Base-by-base conservation (phyloP, 768 basidiomycete genomes). In the Auricularia sp. region DNA sequence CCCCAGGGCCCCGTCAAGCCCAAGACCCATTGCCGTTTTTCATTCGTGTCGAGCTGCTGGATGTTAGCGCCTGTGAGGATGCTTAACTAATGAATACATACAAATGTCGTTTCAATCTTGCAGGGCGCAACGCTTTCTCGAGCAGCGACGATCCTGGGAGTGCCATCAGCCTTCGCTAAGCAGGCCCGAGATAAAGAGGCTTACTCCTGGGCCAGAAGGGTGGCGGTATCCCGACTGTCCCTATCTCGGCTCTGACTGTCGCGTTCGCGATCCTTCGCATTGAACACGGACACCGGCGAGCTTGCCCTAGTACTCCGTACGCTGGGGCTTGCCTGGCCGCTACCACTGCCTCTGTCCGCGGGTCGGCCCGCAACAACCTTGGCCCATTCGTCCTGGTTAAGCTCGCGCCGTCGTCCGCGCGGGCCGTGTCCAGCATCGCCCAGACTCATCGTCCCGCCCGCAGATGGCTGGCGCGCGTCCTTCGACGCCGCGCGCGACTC, bases 1-100 rank as follows among this genome's bases (percentile, higher is more conserved):
- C 90, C 92, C 94, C 94, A 95, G 2, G 93, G 94, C 2, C 92
- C 92, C 67, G 92, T 86, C 54, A 98, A 77, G 3, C 92, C 90
- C 59, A 97, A 80, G 1, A 92, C 94, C 69, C 92, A 91, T 14
- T 85, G 88, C 10, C 92, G 85, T 14, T 42, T 42, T 69, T 76
- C 75, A 13, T 71, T 71, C 37, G 78, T 66, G 65, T 79, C 77
- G 63, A 78, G 73, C 78, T 80, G 3, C 16, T 13, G 7, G 21
- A 6, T 21, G 16, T 36, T 13, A 37, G 56, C 54, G 24, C n/a
- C 37, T 62, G 39, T 14, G 36, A 62, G 18, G 62, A 3, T 34
- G 8, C 3, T 21, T 3, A n/a, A 21, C 24, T 2, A 37, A 42
- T 21, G 3, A 34, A 61, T 29, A 29, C 75, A 13, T 64, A 89